Percentiles rank a stretch among this genome's conserved stretches.
phyloP scores from a whole-genome alignment of 768 basidiomycete species.

The Russula sp. region DNA sequence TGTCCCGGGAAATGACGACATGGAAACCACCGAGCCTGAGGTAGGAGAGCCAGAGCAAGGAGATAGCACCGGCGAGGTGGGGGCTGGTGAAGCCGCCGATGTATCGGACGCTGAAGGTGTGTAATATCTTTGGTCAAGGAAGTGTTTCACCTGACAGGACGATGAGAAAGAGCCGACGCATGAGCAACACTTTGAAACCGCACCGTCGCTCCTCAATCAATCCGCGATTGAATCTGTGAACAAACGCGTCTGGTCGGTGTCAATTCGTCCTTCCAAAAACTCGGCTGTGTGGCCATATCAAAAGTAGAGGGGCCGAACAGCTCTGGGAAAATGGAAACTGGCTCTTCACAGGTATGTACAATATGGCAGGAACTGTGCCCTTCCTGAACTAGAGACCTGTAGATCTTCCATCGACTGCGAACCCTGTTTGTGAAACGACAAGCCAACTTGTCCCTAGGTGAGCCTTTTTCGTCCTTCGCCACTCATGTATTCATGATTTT shows the following conservation, averaged over 20 bases:
- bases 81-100: slow-evolving; percentile 15
- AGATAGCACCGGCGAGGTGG: slow-evolving; percentile 16
- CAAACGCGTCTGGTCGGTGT: slow-evolving; percentile 53
- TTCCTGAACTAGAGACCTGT: background rate
- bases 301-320: slow-evolving; percentile 43
- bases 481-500: background rate
- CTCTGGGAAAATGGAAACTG: slow-evolving; percentile 9
- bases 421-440: slow-evolving; percentile 54
- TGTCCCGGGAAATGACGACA: slow-evolving; percentile 16
- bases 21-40: background rate
- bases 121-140: background rate
- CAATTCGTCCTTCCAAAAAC: slow-evolving; percentile 50
- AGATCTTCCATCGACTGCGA: slow-evolving; percentile 60
- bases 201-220: slow-evolving; percentile 51
- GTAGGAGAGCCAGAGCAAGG: slow-evolving; percentile 28
- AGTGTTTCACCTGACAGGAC: background rate
- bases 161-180: slow-evolving; percentile 47
- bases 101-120: slow-evolving; percentile 29
- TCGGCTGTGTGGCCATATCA: slow-evolving; percentile 56
- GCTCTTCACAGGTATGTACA: slow-evolving; percentile 20
- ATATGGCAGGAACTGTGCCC: background rate
- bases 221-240: slow-evolving; percentile 52
- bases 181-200: slow-evolving; percentile 71
- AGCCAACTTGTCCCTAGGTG: slow-evolving; percentile 54
- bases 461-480: slow-evolving; percentile 21